phyloP scores from a whole-genome alignment of 2,329 filamentous ascomycete genomes.

The Colletotrichum sp. region DNA sequence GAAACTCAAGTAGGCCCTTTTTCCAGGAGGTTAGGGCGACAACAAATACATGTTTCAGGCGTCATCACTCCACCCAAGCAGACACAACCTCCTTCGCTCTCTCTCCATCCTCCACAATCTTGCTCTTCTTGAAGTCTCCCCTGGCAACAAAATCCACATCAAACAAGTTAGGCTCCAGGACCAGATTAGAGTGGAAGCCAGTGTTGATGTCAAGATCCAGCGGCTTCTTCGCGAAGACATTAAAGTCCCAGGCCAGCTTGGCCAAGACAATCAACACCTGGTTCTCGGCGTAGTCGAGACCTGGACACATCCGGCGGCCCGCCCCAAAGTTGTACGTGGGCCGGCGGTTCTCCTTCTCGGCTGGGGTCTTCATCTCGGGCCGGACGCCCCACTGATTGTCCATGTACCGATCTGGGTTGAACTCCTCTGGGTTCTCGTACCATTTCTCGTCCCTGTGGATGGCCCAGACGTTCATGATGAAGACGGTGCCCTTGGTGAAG shows the following conservation, averaged over 20 bases:
- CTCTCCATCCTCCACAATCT: conserved; percentile 14
- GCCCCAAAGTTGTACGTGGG: conserved; percentile 50
- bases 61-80: background rate
- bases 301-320: conserved; percentile 52
- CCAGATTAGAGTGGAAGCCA: conserved; percentile 26
- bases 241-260: conserved; percentile 55
- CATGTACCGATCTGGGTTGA: conserved; percentile 31
- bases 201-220: conserved; percentile 29
- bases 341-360: conserved; percentile 19
- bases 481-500: conserved; percentile 52
- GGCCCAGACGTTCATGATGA: conserved; percentile 40
- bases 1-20: background rate
- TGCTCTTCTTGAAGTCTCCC: conserved; percentile 16
- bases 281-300: conserved; percentile 53
- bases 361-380: background rate
- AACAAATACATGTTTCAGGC: background rate
- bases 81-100: background rate
- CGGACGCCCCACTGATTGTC: conserved; percentile 14
- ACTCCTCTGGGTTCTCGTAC: conserved; percentile 29
- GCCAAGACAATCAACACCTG: conserved; percentile 44
- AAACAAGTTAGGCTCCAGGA: conserved; percentile 24
- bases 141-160: conserved; percentile 24
- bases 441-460: conserved; percentile 27
- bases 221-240: conserved; percentile 29
- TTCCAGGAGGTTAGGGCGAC: too few relatives aligned